A percentile compares a stretch with the other conserved stretches of the same genome.
Conservation (phyloP, 106 monocot genomes). For the Posidonia australis region DNA sequence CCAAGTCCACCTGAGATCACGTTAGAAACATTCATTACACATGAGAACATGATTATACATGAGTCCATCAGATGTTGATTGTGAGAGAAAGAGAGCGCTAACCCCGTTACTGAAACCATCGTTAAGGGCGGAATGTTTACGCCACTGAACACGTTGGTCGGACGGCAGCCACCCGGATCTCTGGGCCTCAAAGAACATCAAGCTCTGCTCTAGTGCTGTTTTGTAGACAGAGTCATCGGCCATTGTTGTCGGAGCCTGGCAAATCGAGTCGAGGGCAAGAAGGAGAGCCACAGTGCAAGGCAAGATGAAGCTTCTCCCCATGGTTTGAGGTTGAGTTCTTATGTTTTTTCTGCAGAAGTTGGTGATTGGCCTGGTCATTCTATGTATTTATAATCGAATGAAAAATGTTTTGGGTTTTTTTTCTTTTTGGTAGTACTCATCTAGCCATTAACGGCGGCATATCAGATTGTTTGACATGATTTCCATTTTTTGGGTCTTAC, state of each 20-base stretch:
- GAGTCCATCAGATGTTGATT: background rate
- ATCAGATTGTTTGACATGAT: no score
- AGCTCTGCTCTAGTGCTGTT: conserved; percentile 60
- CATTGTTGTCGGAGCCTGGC: background rate
- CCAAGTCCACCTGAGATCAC: conserved; percentile 60
- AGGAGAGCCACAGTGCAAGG: background rate
- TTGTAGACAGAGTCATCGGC: conserved; percentile 33
- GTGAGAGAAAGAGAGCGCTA: background rate
- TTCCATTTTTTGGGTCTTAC: no score
- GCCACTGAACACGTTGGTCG: conserved; percentile 65
- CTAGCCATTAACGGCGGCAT: no score
- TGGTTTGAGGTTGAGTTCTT: background rate
- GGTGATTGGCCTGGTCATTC: background rate
- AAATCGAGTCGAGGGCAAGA: background rate
- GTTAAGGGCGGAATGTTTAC: conserved; percentile 63
- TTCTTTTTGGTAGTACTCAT: no score
- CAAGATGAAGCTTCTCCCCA: background rate
- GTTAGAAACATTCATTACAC: background rate
- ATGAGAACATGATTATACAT: background rate
- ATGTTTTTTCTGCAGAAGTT: background rate
- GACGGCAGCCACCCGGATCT: conserved; percentile 77
- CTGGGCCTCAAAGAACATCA: conserved; percentile 96
- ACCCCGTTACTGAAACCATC: conserved; percentile 72
- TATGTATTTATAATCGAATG: background rate
- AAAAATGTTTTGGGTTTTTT: no score